Evolutionary conservation across 176 grass and related monocot genomes (phyloP).

Genomic region (Musa beccarii): DNA sequence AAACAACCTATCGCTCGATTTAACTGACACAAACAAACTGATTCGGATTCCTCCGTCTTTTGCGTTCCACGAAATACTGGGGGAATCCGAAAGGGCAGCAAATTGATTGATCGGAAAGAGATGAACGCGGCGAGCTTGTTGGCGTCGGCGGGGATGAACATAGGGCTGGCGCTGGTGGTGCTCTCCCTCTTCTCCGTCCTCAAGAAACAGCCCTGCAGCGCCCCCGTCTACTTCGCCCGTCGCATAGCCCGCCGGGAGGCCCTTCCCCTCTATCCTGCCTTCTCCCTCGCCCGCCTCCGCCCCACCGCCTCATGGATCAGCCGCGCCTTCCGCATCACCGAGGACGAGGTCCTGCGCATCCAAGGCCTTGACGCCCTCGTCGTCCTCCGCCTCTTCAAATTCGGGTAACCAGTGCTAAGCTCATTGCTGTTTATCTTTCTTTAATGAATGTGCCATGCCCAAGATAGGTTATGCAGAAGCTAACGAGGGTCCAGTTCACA

Average conservation of each 20-base stretch:
- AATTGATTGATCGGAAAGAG: background rate
- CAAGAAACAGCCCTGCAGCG: conserved; percentile 69
- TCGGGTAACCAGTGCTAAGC: conserved; percentile 27
- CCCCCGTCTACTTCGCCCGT: conserved; percentile 50
- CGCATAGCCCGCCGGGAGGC: conserved; percentile 27
- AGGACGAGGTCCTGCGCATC: conserved; percentile 50
- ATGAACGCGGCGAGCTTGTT: conserved; percentile 64
- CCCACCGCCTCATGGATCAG: conserved; percentile 58
- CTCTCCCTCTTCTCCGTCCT: conserved; percentile 81
- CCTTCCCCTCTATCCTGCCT: conserved; percentile 3
- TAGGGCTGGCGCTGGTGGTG: conserved; percentile 56
- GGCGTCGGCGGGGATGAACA: conserved; percentile 66
- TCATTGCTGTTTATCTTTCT: background rate
- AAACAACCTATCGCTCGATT: too few relatives aligned
- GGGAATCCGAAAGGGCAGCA: background rate
- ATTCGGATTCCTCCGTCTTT: too few relatives aligned
- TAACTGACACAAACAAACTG: too few relatives aligned
- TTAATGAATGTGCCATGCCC: background rate
- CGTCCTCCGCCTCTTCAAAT: conserved; percentile 70
- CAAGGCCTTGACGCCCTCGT: conserved; percentile 71
- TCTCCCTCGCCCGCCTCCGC: conserved; percentile 36
- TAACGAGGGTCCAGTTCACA: too few relatives aligned
- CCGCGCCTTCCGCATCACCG: conserved; percentile 51
- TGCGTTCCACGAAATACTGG: too few relatives aligned
- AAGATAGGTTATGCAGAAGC: background rate